These are phyloP conservation scores for Ogataea trehalophila DNA, from an alignment of 805 yeast species.

Conservation along the genomic window DNA sequence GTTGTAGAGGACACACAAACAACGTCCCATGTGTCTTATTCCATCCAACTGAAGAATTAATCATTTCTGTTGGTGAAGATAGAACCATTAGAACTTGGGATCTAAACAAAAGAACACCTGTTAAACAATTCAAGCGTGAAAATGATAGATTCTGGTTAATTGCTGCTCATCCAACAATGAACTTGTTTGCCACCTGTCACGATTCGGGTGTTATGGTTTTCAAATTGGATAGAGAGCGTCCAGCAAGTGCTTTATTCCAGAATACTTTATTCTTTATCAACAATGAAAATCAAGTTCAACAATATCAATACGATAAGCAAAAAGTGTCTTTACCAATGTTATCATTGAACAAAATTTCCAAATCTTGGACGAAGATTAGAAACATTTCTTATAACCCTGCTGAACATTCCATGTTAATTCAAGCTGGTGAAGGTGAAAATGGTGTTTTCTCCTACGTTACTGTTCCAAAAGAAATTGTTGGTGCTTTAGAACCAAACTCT, in stretches of 20 bases:
- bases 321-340: slow-evolving; percentile 72
- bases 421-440: slow-evolving; percentile 66
- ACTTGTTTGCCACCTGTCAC: slow-evolving; percentile 93
- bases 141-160: slow-evolving; percentile 93
- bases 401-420: slow-evolving; percentile 79
- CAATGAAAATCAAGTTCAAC: slow-evolving; percentile 80
- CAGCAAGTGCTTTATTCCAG: slow-evolving; percentile 73
- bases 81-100: slow-evolving; percentile 97
- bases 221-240: slow-evolving; percentile 95
- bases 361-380: slow-evolving; percentile 80
- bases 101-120: slow-evolving; percentile 85
- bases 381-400: slow-evolving; percentile 87
- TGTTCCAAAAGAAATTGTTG: slow-evolving; percentile 81
- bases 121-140: slow-evolving; percentile 91
- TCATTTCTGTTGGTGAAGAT: slow-evolving; percentile 92
- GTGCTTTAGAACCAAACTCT: slow-evolving; percentile 91
- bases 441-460: slow-evolving; percentile 69
- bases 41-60: slow-evolving; percentile 90
- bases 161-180: slow-evolving; percentile 83
- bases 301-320: slow-evolving; percentile 62
- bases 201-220: slow-evolving; percentile 98
- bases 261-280: slow-evolving; percentile 73
- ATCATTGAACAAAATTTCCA: slow-evolving; percentile 79
- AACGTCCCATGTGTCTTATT: slow-evolving; percentile 85
- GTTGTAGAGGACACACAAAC: slow-evolving; percentile 96